Conservation (phyloP, 805 yeast species). For the Saccharomyces kudriavzevii region DNA sequence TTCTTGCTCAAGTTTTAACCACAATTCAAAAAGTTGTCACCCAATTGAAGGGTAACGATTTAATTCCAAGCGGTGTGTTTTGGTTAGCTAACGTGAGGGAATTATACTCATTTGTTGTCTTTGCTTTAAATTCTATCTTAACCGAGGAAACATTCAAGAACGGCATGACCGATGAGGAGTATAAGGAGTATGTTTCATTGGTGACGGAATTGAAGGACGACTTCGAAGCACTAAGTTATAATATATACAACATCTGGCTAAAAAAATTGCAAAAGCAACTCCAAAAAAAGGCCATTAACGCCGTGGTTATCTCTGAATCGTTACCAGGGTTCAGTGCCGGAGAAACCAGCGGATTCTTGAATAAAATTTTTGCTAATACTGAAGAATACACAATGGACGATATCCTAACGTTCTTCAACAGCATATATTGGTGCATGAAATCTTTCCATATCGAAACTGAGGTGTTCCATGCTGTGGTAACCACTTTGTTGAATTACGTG, state of each 20-base stretch:
- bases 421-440: slow-evolving; percentile 88
- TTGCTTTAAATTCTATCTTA: slow-evolving; percentile 86
- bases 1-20: slow-evolving; percentile 80
- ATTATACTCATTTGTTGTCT: slow-evolving; percentile 84
- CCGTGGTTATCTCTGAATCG: slow-evolving; percentile 88
- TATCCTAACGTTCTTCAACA: slow-evolving; percentile 78
- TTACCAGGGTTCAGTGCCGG: slow-evolving; percentile 93
- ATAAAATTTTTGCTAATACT: slow-evolving; percentile 69
- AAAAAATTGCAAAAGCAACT: slow-evolving; percentile 84
- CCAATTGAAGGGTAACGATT: slow-evolving; percentile 73
- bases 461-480: slow-evolving; percentile 75
- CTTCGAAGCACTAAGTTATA: slow-evolving; percentile 84
- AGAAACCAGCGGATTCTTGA: slow-evolving; percentile 68
- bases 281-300: slow-evolving; percentile 89
- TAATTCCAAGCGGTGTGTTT: slow-evolving; percentile 87
- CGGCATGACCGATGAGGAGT: slow-evolving; percentile 85
- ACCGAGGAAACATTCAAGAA: slow-evolving; percentile 71
- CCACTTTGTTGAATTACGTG: slow-evolving; percentile 75
- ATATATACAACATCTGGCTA: slow-evolving; percentile 95
- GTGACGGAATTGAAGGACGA: slow-evolving; percentile 91
- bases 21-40: slow-evolving; percentile 81
- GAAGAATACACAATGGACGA: slow-evolving; percentile 89
- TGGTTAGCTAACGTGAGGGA: slow-evolving; percentile 97
- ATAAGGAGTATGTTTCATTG: slow-evolving; percentile 77
- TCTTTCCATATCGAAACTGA: slow-evolving; percentile 79